Percentiles rank a stretch among this genome's conserved stretches.
Evolutionary conservation across 768 basidiomycete species (phyloP).

Genomic region (Crassisporium funariophilum): DNA sequence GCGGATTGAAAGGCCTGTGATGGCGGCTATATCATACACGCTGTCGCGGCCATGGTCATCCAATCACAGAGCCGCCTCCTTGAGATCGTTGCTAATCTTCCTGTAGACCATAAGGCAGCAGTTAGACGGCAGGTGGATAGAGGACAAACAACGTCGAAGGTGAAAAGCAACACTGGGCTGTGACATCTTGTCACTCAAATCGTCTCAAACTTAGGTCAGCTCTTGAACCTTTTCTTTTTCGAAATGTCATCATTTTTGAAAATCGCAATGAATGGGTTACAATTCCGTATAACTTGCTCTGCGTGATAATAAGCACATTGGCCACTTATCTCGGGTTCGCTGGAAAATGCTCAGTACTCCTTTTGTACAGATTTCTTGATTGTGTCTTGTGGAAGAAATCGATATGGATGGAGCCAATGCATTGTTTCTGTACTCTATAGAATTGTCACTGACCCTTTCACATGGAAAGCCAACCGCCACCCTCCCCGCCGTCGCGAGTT

Average conservation of each 20-base stretch:
- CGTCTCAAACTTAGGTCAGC: background rate
- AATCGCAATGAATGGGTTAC: constrained; percentile 7
- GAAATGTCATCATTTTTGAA: constrained; percentile 8
- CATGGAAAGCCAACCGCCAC: too few species aligned
- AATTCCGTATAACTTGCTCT: too few species aligned
- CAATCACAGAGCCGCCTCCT: constrained; percentile 13
- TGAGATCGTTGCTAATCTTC: constrained; percentile 19
- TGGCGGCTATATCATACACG: constrained; percentile 9
- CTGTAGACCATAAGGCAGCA: constrained; percentile 10
- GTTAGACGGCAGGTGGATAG: background rate
- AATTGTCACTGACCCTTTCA: too few species aligned
- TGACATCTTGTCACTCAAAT: background rate
- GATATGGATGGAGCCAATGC: too few species aligned
- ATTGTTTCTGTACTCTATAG: too few species aligned
- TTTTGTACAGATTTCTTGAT: too few species aligned
- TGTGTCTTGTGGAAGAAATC: too few species aligned
- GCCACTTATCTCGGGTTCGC: too few species aligned
- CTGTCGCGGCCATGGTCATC: constrained; percentile 7
- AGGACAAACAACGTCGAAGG: background rate
- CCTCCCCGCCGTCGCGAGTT: too few species aligned
- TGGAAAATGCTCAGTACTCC: too few species aligned
- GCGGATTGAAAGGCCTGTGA: constrained; percentile 7
- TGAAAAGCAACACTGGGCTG: background rate
- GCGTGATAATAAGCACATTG: too few species aligned
- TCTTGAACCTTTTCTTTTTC: background rate